These are phyloP conservation scores for Starmerella stigmatis DNA, from an alignment of 805 yeast genomes.

Conservation along the genomic window DNA sequence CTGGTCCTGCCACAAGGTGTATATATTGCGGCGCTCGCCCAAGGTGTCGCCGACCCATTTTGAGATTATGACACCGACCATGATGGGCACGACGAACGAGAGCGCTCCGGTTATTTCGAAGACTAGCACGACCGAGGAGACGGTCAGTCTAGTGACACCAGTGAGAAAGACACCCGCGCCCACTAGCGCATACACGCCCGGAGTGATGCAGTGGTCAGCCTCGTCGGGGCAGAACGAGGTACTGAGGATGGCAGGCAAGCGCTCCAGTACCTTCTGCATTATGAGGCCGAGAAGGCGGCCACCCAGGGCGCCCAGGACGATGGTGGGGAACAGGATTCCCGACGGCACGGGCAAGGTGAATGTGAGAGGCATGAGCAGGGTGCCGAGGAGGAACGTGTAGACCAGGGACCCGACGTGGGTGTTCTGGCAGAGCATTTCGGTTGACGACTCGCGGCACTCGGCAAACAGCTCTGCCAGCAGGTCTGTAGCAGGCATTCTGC, in stretches of 20 bases:
- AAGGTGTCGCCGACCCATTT: slow-evolving; percentile 61
- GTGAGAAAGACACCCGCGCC: slow-evolving; percentile 79
- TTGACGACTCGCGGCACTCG: slow-evolving; percentile 42
- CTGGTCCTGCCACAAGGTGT: slow-evolving; percentile 8
- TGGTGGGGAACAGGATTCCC: slow-evolving; percentile 94
- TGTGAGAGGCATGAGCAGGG: slow-evolving; percentile 53
- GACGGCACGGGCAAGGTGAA: slow-evolving; percentile 74
- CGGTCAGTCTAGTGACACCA: slow-evolving; percentile 71
- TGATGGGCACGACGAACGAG: slow-evolving; percentile 71
- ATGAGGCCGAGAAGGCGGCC: slow-evolving; percentile 78
- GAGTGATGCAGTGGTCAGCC: slow-evolving; percentile 50
- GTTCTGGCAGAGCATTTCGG: slow-evolving; percentile 15
- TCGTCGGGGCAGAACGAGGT: slow-evolving; percentile 35
- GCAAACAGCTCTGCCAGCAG: slow-evolving; percentile 52
- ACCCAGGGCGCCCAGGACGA: slow-evolving; percentile 93
- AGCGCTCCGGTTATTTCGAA: slow-evolving; percentile 83
- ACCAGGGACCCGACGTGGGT: slow-evolving; percentile 27
- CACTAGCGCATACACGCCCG: slow-evolving; percentile 79
- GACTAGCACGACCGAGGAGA: slow-evolving; percentile 67
- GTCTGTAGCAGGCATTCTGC: slow-evolving; percentile 25
- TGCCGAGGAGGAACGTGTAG: slow-evolving; percentile 41
- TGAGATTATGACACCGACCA: slow-evolving; percentile 70
- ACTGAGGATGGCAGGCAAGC: slow-evolving; percentile 20
- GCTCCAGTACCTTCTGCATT: slow-evolving; percentile 58
- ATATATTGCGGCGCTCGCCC: slow-evolving; percentile 39